phyloP scores from a whole-genome alignment of 306 rosid genomes.

The Begonia peltatifolia region DNA sequence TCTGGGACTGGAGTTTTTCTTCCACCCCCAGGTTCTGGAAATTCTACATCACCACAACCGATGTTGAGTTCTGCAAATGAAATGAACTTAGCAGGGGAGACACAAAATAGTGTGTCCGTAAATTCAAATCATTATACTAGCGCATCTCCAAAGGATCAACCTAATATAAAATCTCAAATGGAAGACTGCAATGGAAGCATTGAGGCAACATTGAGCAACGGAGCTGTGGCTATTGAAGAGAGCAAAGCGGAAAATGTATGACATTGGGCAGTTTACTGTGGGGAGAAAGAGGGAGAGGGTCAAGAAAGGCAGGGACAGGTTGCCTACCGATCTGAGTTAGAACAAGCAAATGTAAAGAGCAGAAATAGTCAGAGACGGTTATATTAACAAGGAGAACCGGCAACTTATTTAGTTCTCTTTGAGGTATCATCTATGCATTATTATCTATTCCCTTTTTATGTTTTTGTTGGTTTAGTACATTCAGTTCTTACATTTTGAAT shows the following conservation, averaged over 20 bases:
- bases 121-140: constrained; percentile 22
- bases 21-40: constrained; percentile 79
- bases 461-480: too few relatives aligned
- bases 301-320: constrained; percentile 16
- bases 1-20: constrained; percentile 97
- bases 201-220: constrained; percentile 23
- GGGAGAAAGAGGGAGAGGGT: constrained; percentile 16
- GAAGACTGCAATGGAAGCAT: constrained; percentile 52
- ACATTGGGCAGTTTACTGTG: constrained; percentile 18
- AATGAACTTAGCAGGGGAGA: constrained; percentile 28
- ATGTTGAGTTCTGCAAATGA: constrained; percentile 23
- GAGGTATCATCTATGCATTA: too few relatives aligned
- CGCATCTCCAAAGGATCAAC: constrained; percentile 28
- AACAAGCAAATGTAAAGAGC: constrained; percentile 71
- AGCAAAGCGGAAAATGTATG: constrained; percentile 24
- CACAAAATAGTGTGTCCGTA: constrained; percentile 34
- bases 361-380: constrained; percentile 15
- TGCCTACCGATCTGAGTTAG: constrained; percentile 26
- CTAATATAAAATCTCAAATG: constrained; percentile 27
- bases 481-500: too few relatives aligned
- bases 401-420: too few relatives aligned
- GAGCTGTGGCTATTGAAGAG: constrained; percentile 20
- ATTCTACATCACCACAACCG: constrained; percentile 34
- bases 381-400: background rate
- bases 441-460: too few relatives aligned